A percentile compares a stretch with the other conserved stretches of the same genome.
These are phyloP conservation scores for Nothophaeocryptopus gaeumannii DNA, from an alignment of 2,329 filamentous ascomycete species.

Conservation along the genomic window DNA sequence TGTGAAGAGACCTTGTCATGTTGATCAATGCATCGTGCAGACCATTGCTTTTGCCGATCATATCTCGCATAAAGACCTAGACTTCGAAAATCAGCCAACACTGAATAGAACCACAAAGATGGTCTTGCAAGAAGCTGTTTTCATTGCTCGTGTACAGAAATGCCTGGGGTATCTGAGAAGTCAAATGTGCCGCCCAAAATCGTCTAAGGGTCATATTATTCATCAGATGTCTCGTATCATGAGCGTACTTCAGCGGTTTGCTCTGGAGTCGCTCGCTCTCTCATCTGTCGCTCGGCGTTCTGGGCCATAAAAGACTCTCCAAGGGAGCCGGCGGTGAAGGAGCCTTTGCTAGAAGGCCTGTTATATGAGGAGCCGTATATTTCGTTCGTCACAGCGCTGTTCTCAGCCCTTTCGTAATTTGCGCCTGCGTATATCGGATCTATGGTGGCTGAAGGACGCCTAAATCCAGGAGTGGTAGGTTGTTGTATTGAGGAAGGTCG, in stretches of 20 bases:
- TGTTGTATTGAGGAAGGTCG: slow-evolving; percentile 30
- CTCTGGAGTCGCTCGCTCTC: slow-evolving; percentile 15
- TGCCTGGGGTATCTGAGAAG: slow-evolving; percentile 7
- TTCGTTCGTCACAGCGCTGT: slow-evolving; percentile 26
- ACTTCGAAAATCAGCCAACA: too few relatives aligned
- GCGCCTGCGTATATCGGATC: slow-evolving; percentile 31
- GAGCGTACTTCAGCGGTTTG: slow-evolving; percentile 16
- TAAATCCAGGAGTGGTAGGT: slow-evolving; percentile 35
- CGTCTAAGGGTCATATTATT: neutral
- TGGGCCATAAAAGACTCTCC: slow-evolving; percentile 37
- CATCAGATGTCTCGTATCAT: neutral
- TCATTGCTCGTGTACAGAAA: slow-evolving; percentile 6
- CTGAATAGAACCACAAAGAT: too few relatives aligned
- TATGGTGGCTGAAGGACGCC: slow-evolving; percentile 30
- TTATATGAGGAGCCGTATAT: slow-evolving; percentile 28
- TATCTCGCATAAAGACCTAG: too few relatives aligned
- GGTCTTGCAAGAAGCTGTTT: neutral
- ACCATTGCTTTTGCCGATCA: too few relatives aligned
- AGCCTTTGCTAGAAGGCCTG: slow-evolving; percentile 22
- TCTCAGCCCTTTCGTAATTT: slow-evolving; percentile 25
- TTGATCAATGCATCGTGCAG: too few relatives aligned
- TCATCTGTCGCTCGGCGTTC: slow-evolving; percentile 33
- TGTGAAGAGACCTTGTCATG: too few relatives aligned
- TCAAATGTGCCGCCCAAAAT: slow-evolving; percentile 1
- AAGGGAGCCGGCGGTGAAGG: slow-evolving; percentile 31